Percentiles rank a stretch among this genome's conserved stretches.
Conservation (phyloP, 2,329 filamentous ascomycete genomes). For the Colletotrichum euphorbiae region DNA sequence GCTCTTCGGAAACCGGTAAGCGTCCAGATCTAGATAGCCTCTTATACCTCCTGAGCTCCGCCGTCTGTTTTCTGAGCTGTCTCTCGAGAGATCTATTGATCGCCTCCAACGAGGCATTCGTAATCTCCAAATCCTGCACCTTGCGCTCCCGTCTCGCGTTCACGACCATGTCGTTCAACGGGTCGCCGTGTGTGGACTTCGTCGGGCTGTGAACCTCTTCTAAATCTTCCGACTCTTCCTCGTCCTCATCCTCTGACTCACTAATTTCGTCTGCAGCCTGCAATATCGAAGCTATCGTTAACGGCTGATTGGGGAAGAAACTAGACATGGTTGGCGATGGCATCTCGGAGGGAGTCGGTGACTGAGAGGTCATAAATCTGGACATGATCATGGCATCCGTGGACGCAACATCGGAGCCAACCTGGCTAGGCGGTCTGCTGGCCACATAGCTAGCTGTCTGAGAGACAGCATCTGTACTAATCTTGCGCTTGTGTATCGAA, state of each 20-base stretch:
- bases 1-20: conserved; percentile 67
- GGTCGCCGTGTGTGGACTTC: conserved; percentile 67
- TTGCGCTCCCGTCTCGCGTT: conserved; percentile 93
- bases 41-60: conserved; percentile 86
- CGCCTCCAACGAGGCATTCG: conserved; percentile 91
- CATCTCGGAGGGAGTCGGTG: conserved; percentile 49
- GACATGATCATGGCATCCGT: conserved; percentile 52
- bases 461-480: conserved; percentile 57
- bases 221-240: conserved; percentile 42
- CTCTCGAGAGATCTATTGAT: conserved; percentile 95
- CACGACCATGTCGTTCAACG: conserved; percentile 81
- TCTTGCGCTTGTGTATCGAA: conserved; percentile 52
- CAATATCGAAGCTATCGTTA: conserved; percentile 67
- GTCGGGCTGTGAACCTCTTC: conserved; percentile 66
- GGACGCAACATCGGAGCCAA: conserved; percentile 41
- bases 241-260: conserved; percentile 46
- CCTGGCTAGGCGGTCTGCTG: conserved; percentile 43
- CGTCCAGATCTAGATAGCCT: conserved; percentile 86
- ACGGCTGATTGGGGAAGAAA: conserved; percentile 45
- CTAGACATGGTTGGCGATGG: conserved; percentile 51
- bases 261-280: conserved; percentile 66
- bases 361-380: conserved; percentile 50
- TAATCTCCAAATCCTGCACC: conserved; percentile 95
- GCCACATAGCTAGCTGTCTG: conserved; percentile 46
- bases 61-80: conserved; percentile 90